phyloP scores from a whole-genome alignment of 2,329 filamentous ascomycete species.

The Graphilbum sp. region DNA sequence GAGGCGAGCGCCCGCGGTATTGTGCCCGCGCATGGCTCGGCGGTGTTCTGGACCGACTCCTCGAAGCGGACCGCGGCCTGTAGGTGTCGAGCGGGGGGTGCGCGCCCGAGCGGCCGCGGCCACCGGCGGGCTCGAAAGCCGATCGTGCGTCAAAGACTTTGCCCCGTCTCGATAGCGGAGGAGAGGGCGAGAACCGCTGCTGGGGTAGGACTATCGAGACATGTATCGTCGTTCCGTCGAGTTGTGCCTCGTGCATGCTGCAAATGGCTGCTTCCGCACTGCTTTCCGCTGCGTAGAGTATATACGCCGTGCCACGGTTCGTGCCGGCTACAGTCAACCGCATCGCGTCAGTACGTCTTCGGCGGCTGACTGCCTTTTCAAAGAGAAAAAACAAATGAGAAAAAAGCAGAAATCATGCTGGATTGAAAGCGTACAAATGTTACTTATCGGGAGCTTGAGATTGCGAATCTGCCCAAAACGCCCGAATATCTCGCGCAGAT shows the following conservation, averaged over 20 bases:
- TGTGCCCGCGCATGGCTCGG: slow-evolving; percentile 11
- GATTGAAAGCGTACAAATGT: slow-evolving; percentile 48
- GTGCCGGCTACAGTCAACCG: slow-evolving; percentile 42
- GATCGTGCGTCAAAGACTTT: slow-evolving; percentile 41
- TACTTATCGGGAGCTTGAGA: slow-evolving; percentile 79
- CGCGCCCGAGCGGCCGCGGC: slow-evolving; percentile 17
- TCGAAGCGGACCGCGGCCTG: slow-evolving; percentile 41
- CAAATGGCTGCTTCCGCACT: slow-evolving; percentile 81
- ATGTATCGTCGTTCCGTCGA: slow-evolving; percentile 68
- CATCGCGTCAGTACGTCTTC: no score
- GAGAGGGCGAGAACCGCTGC: slow-evolving; percentile 65
- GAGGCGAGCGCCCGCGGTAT: slow-evolving; percentile 29
- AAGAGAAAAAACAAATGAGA: not conserved
- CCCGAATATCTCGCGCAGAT: slow-evolving; percentile 84
- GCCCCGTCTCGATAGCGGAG: slow-evolving; percentile 51
- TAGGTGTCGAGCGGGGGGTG: slow-evolving; percentile 24
- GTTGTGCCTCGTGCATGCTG: slow-evolving; percentile 95
- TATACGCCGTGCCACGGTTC: slow-evolving; percentile 87
- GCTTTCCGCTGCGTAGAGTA: slow-evolving; percentile 60
- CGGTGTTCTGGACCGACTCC: slow-evolving; percentile 26
- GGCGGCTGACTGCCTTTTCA: not conserved
- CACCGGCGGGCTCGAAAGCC: slow-evolving; percentile 17
- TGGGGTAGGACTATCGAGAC: slow-evolving; percentile 80
- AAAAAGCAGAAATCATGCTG: not conserved
- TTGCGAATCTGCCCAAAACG: slow-evolving; percentile 74